phyloP scores from a whole-genome alignment of 306 rosid species.

The Aeschynomene evenia region DNA sequence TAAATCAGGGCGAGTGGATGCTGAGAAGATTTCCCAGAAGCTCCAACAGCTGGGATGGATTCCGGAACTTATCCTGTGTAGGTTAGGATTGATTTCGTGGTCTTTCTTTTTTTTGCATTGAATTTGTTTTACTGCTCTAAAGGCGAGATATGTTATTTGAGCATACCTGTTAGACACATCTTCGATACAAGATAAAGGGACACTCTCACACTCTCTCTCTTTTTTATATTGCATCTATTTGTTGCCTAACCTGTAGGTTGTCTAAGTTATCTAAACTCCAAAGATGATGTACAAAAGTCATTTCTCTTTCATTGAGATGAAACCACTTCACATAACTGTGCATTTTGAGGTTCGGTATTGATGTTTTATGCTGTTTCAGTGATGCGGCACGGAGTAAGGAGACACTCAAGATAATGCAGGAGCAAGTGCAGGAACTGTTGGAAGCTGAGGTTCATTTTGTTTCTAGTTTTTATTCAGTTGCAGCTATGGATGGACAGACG shows the following conservation, averaged over 20 bases:
- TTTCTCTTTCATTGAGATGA: background rate
- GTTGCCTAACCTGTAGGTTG: background rate
- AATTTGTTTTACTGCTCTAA: background rate
- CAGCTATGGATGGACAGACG: constrained; percentile 99
- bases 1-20: constrained; percentile 74
- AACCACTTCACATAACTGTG: background rate
- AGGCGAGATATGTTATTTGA: background rate
- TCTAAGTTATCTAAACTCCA: background rate
- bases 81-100: constrained; percentile 49
- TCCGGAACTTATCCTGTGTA: constrained; percentile 86
- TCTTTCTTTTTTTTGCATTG: constrained; percentile 1
- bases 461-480: constrained; percentile 93
- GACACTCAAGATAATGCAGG: constrained; percentile 86
- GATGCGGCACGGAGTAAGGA: constrained; percentile 81
- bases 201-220: background rate
- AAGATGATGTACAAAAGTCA: background rate
- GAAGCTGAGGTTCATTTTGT: constrained; percentile 84
- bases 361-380: constrained; percentile 46
- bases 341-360: constrained; percentile 12
- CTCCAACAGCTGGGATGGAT: constrained; percentile 87
- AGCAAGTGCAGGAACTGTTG: constrained; percentile 59
- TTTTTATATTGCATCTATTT: background rate
- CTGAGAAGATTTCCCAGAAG: constrained; percentile 61
- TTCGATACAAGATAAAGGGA: background rate
- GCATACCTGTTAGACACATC: background rate